A percentile compares a stretch with the other conserved stretches of the same genome.
Evolutionary conservation across 2,329 filamentous ascomycete species (phyloP).

Genomic region (Davidsoniella virescens): DNA sequence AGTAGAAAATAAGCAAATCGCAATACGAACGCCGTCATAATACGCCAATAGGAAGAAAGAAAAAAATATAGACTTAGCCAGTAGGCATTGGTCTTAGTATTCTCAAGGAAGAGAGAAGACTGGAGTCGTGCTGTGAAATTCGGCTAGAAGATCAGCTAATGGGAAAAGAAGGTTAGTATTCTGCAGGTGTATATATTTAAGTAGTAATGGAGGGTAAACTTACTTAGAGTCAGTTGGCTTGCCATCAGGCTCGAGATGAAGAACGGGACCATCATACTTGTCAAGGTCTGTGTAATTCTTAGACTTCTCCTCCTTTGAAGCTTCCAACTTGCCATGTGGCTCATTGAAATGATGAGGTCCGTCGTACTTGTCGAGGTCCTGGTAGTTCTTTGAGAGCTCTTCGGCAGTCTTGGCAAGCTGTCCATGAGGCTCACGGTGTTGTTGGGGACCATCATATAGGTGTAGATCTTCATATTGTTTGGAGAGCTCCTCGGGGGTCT

Average conservation of each 20-base stretch:
- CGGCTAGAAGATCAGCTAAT: conserved; percentile 1
- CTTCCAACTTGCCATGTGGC: conserved; percentile 13
- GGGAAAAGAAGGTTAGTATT: conserved; percentile 6
- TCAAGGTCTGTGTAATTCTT: conserved; percentile 27
- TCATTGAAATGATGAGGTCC: conserved; percentile 14
- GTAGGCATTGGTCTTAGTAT: not conserved
- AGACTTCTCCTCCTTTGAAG: conserved; percentile 20
- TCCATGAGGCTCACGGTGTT: conserved; percentile 11
- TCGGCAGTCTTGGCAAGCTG: conserved; percentile 17
- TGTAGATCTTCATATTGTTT: conserved; percentile 22
- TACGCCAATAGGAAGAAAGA: too few relatives aligned
- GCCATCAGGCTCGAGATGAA: conserved; percentile 22
- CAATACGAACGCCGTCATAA: too few relatives aligned
- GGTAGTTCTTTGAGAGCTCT: conserved; percentile 23
- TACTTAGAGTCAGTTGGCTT: conserved; percentile 18
- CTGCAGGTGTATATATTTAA: not conserved
- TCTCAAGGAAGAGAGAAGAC: not conserved
- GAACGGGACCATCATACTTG: conserved; percentile 22
- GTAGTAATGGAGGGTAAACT: not conserved
- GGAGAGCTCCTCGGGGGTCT: conserved; percentile 17
- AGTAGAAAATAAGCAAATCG: too few relatives aligned
- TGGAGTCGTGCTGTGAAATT: conserved; percentile 1
- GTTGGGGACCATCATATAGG: conserved; percentile 19
- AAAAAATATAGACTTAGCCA: too few relatives aligned
- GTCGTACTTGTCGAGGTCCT: conserved; percentile 22